Percentiles rank a stretch among this genome's conserved stretches.
These are phyloP conservation scores for Syzygium aromaticum DNA, from an alignment of 345 rosid species.

Conservation along the genomic window DNA sequence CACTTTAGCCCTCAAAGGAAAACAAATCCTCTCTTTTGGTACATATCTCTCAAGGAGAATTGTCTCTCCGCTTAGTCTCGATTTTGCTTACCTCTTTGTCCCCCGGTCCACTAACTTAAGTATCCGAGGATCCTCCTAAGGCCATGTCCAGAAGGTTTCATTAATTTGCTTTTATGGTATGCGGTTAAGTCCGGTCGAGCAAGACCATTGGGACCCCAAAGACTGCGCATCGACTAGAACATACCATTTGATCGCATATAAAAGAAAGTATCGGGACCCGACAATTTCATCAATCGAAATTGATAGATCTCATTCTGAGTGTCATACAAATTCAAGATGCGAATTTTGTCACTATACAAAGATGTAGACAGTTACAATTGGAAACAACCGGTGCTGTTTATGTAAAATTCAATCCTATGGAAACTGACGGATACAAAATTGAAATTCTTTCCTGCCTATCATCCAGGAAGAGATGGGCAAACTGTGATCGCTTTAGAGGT, in stretches of 20 bases:
- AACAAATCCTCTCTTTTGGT: not conserved
- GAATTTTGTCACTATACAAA: no score
- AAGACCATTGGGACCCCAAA: not conserved
- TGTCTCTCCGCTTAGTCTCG: not conserved
- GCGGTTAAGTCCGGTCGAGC: not conserved
- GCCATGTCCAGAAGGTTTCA: not conserved
- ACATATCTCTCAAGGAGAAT: not conserved
- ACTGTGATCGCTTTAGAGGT: no score
- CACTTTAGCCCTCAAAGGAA: not conserved
- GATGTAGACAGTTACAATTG: no score
- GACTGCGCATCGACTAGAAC: rapidly evolving
- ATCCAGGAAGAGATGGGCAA: not conserved
- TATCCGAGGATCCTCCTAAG: not conserved
- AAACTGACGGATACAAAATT: not conserved
- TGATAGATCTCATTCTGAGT: no score
- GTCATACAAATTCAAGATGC: no score
- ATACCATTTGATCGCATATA: not conserved
- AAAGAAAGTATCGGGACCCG: no score
- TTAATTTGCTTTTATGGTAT: not conserved
- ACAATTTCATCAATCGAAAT: no score
- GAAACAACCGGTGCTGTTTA: no score
- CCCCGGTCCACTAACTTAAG: not conserved
- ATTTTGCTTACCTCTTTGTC: not conserved
- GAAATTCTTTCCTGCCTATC: not conserved
- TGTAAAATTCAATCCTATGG: no score